These are phyloP conservation scores for Ustilago nuda DNA, from an alignment of 1,284 basidiomycete genomes.

Conservation along the genomic window DNA sequence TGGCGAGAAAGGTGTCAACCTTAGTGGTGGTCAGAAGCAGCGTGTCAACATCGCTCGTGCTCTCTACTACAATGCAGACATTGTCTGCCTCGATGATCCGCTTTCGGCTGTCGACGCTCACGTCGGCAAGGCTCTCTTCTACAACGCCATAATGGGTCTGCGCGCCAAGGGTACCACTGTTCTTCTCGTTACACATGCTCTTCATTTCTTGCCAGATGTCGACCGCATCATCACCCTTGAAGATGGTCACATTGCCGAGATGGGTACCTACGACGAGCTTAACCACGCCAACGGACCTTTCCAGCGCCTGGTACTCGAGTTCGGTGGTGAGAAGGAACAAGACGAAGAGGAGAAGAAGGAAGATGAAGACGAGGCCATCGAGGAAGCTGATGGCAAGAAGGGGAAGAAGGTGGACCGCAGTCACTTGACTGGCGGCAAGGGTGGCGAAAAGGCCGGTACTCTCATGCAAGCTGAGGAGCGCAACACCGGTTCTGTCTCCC, in stretches of 20 bases:
- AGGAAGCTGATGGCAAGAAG: conserved; percentile 32
- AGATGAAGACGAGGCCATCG: conserved; percentile 51
- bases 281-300: conserved; percentile 74
- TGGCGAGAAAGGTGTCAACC: conserved; percentile 73
- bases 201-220: conserved; percentile 74
- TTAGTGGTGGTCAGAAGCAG: conserved; percentile 76
- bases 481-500: conserved; percentile 66
- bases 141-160: conserved; percentile 63
- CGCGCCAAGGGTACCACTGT: conserved; percentile 56
- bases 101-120: conserved; percentile 74
- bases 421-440: conserved; percentile 35
- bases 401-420: conserved; percentile 40
- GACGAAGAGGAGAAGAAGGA: conserved; percentile 57
- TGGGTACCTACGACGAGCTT: conserved; percentile 76
- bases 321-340: conserved; percentile 67
- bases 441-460: conserved; percentile 48
- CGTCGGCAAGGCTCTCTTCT: conserved; percentile 68
- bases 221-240: conserved; percentile 80
- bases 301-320: conserved; percentile 71
- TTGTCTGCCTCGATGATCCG: conserved; percentile 79
- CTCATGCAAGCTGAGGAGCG: conserved; percentile 65
- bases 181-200: conserved; percentile 69
- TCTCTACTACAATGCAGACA: conserved; percentile 78
- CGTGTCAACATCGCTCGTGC: conserved; percentile 80
- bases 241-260: conserved; percentile 76